Base-by-base conservation (phyloP, 2,329 filamentous ascomycete genomes). In the Calonectria honghensis region DNA sequence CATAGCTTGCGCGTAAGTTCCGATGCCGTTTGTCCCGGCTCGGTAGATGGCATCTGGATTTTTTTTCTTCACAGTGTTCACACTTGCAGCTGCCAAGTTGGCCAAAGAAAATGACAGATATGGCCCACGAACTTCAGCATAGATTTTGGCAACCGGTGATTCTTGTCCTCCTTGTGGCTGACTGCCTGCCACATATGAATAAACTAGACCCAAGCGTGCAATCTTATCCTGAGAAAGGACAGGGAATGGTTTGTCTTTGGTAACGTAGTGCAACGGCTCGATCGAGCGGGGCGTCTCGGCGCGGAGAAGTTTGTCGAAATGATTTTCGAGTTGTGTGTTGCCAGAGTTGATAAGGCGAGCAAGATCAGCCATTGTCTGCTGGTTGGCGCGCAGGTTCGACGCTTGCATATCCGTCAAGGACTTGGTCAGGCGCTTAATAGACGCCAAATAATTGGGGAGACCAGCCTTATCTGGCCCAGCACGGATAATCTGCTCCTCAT, bases 361-460 rank as follows among this genome's bases (percentile, higher is more conserved):
- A 70, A 98, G 91, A 75, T 98, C 96, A 57, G 92, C 88, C 72
- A 97, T 94, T 3, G 96, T 96, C 84, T 96, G 93, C 83, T 98
- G 96, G 74, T 98, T 98, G 13, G 96, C 94, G 72, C 95, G 93
- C 67, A 99, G 87, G 79, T 98, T 98, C n/a, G 96, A 96, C 4
- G 94, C 90, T 83, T 94, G 94, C 87, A 99, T 93, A 76, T 98
- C 95, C 74, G 89, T 86, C 70, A 98, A 89, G n/a, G 96, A 94
- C 83, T 94, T 94, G 81, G 94, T 96, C 39, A 98, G 91, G 52
- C 97, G 94, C 86, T 97, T 97, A 79, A 98, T 92, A 7, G 96
- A 98, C 59, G 93, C 93, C 65, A 99, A 91, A 85, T 98, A 99
- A 79, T 95, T 94, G 48, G 92, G 90, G 72, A 99, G 87, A 51